Evolutionary conservation across 352 stramenopile genomes (phyloP), one percentile per base, ranked within the genome.

Genomic region (Phytophthora melonis): DNA sequence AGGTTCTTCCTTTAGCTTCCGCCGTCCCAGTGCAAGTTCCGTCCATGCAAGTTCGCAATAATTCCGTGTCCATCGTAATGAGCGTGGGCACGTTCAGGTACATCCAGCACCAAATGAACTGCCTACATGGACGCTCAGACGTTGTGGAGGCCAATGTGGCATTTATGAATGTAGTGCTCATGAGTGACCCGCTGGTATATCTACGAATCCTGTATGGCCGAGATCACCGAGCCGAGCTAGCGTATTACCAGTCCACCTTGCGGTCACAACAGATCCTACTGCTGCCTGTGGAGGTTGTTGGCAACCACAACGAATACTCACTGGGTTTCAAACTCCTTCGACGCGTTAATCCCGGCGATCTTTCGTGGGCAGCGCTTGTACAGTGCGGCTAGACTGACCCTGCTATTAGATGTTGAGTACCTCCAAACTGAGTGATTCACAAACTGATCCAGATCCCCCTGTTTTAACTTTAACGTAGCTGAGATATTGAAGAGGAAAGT

Each of bases 161-260:
- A 4, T 79, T 83, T 50, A 83, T 85, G 68, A 85, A 81, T 21
- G 64, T 74, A 5, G 66, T 82, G 1, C 21, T 78, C 3, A 79
- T 86, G 79, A 83, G 75, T 34, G 75, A 83, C 19, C 75, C 79
- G 8, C 43, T 83, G 2, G 75, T 82, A 27, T 81, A 69, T 55
- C 65, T 73, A 0, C 58, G 13, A 14, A 49, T 58, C 13, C n/a
- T 50, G 3, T 30, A 54, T n/a, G 50, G 27, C 10, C 3, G 7
- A 21, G 4, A 49, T 19, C 41, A 5, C 7, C 45, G n/a, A n/a
- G 58, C 53, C 6, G 23, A 68, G 43, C 36, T 73, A 21, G 58
- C 39, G 7, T 73, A 74, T 25, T 78, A 78, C 32, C 66, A 68
- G 23, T 78, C 71, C 2, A 3, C 60, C 5, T 27, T 67, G 3